Evolutionary conservation across 305 asterid species (phyloP), one percentile per base, ranked within the genome.

Genomic region (Lippia alba): DNA sequence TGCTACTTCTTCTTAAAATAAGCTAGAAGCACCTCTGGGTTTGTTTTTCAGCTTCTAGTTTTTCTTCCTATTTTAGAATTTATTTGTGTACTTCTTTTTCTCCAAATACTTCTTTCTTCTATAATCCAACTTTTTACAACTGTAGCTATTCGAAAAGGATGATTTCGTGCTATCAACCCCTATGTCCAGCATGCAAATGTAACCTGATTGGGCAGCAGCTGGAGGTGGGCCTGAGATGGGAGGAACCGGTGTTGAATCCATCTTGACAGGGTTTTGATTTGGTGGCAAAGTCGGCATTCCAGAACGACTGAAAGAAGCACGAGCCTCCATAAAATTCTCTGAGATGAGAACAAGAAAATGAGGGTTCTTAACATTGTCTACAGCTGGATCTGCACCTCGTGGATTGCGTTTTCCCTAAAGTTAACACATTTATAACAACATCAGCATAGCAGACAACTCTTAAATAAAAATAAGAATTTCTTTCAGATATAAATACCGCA

Each of bases 311-410:
- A 92, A 50, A 50, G 56, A 50, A 80, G 92, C 75, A 70, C 94
- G 81, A 61, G 93, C 98, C 81, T 95, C 99, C 74, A 80, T 74
- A 72, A 95, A 89, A 76, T 82, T 86, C 70, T 95, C 98, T 34
- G 99, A 86, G 66, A 95, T 86, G 64, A 92, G 92, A 75, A 95
- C 89, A 75, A 95, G 97, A 82, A 87, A 90, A 77, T 89, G 83
- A 63, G 97, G 96, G 75, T 92, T 95, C 84, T 92, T 95, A 50
- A 70, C 71, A 62, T 67, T 86, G 70, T 92, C 97, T 66, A 88
- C 78, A 66, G 89, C 82, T 20, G 76, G 85, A 76, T 92, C 97
- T 59, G 89, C 81, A 75, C 84, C 89, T 79, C 89, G 85, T 51
- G 95, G 93, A 81, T 85, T 87, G 67, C 82, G 82, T 75, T 92